phyloP scores from a whole-genome alignment of 2,329 filamentous ascomycete species.

The Talaromyces sp. region DNA sequence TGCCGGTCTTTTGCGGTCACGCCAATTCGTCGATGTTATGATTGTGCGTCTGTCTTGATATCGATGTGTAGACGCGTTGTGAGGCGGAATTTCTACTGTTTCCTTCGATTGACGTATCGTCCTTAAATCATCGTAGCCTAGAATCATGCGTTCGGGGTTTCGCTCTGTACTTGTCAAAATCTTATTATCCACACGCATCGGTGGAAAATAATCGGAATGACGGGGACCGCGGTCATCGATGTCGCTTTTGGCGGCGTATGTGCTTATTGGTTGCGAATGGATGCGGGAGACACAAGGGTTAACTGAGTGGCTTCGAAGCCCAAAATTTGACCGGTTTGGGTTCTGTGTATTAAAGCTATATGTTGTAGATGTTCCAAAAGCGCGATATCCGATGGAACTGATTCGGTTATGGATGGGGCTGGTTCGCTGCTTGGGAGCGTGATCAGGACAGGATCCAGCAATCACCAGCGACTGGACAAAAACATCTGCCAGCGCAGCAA shows the following conservation, averaged over 20 bases:
- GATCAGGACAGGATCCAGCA: constrained; percentile 48
- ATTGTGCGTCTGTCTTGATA: not conserved
- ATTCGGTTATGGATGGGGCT: not conserved
- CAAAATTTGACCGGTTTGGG: not conserved
- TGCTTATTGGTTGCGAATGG: constrained; percentile 9
- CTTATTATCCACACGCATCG: not conserved
- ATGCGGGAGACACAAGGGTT: not conserved
- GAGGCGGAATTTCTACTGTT: not conserved
- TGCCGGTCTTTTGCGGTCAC: not conserved
- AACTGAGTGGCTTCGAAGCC: not conserved
- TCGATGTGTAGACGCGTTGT: not conserved
- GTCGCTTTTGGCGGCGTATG: not conserved
- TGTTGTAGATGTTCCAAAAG: not conserved
- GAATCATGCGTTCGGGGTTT: not conserved
- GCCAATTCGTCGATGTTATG: not conserved
- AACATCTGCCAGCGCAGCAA: constrained; percentile 44
- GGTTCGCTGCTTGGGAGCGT: constrained; percentile 31
- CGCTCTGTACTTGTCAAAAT: not conserved
- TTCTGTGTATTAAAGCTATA: not conserved
- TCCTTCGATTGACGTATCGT: not conserved
- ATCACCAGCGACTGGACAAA: constrained; percentile 52
- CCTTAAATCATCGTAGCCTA: not conserved
- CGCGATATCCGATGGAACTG: not conserved
- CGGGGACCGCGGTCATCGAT: not conserved
- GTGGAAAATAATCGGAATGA: not conserved